phyloP scores from a whole-genome alignment of 1,284 basidiomycete species.

The Papiliotrema terrestris region DNA sequence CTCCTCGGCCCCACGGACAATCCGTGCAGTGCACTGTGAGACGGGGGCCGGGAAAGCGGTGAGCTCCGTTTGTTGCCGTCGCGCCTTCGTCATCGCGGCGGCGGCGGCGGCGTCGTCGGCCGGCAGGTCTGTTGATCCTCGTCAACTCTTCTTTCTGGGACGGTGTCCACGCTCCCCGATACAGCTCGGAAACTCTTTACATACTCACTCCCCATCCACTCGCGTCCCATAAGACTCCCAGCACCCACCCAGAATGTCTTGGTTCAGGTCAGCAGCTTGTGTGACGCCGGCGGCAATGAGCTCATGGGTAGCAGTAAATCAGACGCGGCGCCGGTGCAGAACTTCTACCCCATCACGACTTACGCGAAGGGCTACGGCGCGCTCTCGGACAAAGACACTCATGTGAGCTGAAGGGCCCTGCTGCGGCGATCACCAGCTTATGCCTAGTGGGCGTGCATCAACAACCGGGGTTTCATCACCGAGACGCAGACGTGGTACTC shows the following conservation, averaged over 20 bases:
- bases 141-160: too few relatives aligned
- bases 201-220: too few relatives aligned
- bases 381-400: slow-evolving; percentile 42
- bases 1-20: too few relatives aligned
- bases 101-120: too few relatives aligned
- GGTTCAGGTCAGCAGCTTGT: slow-evolving; percentile 29
- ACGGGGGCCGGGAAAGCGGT: too few relatives aligned
- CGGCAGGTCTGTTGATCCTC: too few relatives aligned
- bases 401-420: slow-evolving; percentile 53
- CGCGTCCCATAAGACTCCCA: background rate
- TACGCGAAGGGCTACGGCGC: slow-evolving; percentile 35
- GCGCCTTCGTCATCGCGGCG: too few relatives aligned
- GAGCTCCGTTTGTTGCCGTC: too few relatives aligned
- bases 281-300: background rate
- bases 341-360: slow-evolving; percentile 72
- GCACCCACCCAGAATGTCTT: slow-evolving; percentile 22
- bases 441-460: slow-evolving; percentile 66
- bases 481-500: slow-evolving; percentile 93
- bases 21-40: too few relatives aligned
- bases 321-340: slow-evolving; percentile 50
- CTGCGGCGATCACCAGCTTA: background rate
- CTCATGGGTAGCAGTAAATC: slow-evolving; percentile 8
- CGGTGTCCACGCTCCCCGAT: too few relatives aligned
- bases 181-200: too few relatives aligned
- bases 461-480: slow-evolving; percentile 71